phyloP scores from a whole-genome alignment of 176 grass and related monocot genomes.

The Rhipidocladum racemiflorum region DNA sequence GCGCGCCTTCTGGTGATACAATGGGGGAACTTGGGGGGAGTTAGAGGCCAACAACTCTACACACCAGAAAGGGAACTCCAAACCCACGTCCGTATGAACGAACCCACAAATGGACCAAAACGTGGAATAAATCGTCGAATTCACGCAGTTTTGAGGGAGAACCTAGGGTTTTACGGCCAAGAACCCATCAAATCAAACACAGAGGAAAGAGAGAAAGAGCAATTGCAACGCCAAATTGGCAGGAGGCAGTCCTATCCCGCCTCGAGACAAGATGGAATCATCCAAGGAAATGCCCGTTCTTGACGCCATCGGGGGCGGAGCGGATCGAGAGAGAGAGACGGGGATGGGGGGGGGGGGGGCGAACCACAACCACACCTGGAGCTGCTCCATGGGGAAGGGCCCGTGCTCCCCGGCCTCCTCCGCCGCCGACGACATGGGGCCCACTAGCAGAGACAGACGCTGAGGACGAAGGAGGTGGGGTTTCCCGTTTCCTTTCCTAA shows the following conservation, averaged over 20 bases:
- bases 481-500: neutral
- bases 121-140: neutral
- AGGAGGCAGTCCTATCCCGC: neutral
- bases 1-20: neutral
- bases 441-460: slow-evolving; percentile 9
- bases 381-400: slow-evolving; percentile 56
- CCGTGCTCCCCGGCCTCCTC: slow-evolving; percentile 34
- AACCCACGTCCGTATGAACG: no score
- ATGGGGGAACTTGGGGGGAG: no score
- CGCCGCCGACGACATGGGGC: slow-evolving; percentile 13
- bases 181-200: neutral
- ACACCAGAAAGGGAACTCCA: no score
- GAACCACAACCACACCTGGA: slow-evolving; percentile 57
- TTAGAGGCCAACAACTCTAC: no score
- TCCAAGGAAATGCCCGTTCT: neutral
- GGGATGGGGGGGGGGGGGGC: no score
- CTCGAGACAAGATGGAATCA: neutral
- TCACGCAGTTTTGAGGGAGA: neutral
- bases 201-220: neutral
- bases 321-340: neutral
- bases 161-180: neutral
- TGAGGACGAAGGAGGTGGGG: no score
- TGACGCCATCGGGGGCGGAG: neutral
- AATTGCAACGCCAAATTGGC: neutral
- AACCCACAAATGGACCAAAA: no score